These are phyloP conservation scores for Gaeumannomyces tritici DNA, from an alignment of 2,329 filamentous ascomycete species.

Conservation along the genomic window DNA sequence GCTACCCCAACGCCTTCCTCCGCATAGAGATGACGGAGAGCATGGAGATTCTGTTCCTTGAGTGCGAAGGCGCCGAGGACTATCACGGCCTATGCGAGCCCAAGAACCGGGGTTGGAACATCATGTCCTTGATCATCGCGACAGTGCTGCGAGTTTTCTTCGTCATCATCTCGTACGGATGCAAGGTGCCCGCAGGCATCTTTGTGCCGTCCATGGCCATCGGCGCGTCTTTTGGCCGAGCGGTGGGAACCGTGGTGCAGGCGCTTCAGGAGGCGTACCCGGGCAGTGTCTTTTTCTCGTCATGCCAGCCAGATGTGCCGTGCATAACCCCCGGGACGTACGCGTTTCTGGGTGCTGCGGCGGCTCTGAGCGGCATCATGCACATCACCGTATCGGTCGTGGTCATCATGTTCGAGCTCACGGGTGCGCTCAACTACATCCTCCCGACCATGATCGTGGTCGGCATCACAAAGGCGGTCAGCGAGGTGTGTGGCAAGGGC, in stretches of 20 bases:
- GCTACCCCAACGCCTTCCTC: slow-evolving; percentile 92
- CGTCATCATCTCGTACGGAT: slow-evolving; percentile 93
- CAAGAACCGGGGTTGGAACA: slow-evolving; percentile 66
- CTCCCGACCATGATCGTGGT: slow-evolving; percentile 98
- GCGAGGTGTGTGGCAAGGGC: slow-evolving; percentile 85
- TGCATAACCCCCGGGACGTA: slow-evolving; percentile 98
- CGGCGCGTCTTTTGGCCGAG: slow-evolving; percentile 85
- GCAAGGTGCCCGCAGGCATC: slow-evolving; percentile 94
- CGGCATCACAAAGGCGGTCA: slow-evolving; percentile 88
- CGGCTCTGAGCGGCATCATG: slow-evolving; percentile 93
- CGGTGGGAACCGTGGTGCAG: slow-evolving; percentile 91
- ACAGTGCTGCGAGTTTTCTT: slow-evolving; percentile 74
- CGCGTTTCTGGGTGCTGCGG: slow-evolving; percentile 86
- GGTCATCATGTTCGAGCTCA: slow-evolving; percentile 99
- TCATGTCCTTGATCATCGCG: slow-evolving; percentile 67
- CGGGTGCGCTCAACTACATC: slow-evolving; percentile 91
- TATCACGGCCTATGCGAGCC: slow-evolving; percentile 83
- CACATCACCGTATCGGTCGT: slow-evolving; percentile 94
- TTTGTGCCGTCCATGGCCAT: slow-evolving; percentile 98
- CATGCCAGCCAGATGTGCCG: slow-evolving; percentile 82
- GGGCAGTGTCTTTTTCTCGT: slow-evolving; percentile 71
- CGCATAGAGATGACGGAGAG: slow-evolving; percentile 98
- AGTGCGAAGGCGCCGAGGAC: slow-evolving; percentile 82
- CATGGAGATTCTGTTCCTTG: slow-evolving; percentile 94
- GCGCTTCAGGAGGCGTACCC: slow-evolving; percentile 79